Base-by-base conservation (phyloP, 768 basidiomycete genomes). In the Phylloporus sp. region DNA sequence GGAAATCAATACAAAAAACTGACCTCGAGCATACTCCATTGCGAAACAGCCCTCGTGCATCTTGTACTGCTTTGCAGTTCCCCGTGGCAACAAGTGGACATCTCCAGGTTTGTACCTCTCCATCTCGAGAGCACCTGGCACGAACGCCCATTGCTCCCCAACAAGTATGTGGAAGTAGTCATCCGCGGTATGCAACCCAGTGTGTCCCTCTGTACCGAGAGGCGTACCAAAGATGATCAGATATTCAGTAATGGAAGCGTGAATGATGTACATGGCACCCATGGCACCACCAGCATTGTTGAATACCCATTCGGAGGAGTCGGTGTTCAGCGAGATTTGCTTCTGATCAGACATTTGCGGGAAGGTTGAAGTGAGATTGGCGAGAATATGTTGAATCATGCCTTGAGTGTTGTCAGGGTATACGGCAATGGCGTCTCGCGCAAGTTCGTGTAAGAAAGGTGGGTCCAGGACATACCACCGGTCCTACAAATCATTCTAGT, bases 241-340 rank as follows among this genome's bases (percentile, higher is more conserved):
- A 71, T 95, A 99, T 72, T 99, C 96, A 9, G 95, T 97, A 58
- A 99, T 84, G 69, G 82, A 86, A 15, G 95, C 91, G 60, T 98
- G 96, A 54, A 98, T 90, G 69, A 98, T 78, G 66, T 93, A 96
- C 95, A 99, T 97, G 27, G 85, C 85, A 34, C 93, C 93, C 94
- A 95, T 97, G 1, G 93, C 93, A 49, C 96, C 96, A 10, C 94
- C 96, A 1, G 95, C 94, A 58, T 97, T 98, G 73, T 83, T 97
- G 69, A 95, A 88, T 21, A 96, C 80, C 95, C 95, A 97, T 60
- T 97, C 93, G 29, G 72, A 71, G 18, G 77, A 62, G 70, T 85
- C 58, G n/a, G 68, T 41, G 57, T 77, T 75, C 40, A 79, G 54
- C 62, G 81, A 79, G 52, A 89, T 46, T 9, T 38, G n/a, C n/a